phyloP scores from a whole-genome alignment of 140 eudicot species.

The Bidens hawaiensis region DNA sequence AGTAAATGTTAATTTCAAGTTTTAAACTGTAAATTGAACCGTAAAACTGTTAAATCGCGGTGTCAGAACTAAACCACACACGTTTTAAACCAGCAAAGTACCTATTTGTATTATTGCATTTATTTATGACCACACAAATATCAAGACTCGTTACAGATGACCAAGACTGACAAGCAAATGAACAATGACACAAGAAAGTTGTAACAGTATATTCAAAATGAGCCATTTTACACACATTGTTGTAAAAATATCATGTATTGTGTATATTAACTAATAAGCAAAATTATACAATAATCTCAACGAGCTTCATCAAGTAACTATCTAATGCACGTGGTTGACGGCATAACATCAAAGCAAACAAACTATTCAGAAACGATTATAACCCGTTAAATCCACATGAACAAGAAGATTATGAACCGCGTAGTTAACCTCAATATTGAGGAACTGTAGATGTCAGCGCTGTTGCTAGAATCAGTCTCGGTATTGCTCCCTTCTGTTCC shows the following conservation, averaged over 20 bases:
- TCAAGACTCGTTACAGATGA: neutral
- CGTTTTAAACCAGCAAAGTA: neutral
- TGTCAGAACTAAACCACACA: neutral
- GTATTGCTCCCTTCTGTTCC: slow-evolving; percentile 14
- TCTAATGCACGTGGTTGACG: slow-evolving; percentile 14
- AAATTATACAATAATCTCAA: slow-evolving; percentile 19
- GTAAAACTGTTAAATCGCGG: neutral
- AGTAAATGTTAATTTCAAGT: neutral
- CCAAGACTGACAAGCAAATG: neutral
- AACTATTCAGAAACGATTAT: neutral
- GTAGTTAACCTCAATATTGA: slow-evolving; percentile 24
- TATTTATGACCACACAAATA: slow-evolving; percentile 20
- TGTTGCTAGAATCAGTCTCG: slow-evolving; percentile 18
- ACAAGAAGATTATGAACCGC: slow-evolving; percentile 18
- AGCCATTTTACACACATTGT: slow-evolving; percentile 18
- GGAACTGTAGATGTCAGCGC: slow-evolving; percentile 2
- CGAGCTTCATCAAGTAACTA: too few relatives aligned
- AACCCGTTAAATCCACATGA: slow-evolving; percentile 29
- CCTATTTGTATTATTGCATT: slow-evolving; percentile 5
- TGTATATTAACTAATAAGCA: slow-evolving; percentile 5
- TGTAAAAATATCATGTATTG: neutral
- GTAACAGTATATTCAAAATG: neutral
- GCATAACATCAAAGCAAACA: slow-evolving; percentile 16
- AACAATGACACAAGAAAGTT: slow-evolving; percentile 10
- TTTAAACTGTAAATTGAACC: too few relatives aligned